phyloP scores from a whole-genome alignment of 306 rosid genomes.

The Sicyos edulis region DNA sequence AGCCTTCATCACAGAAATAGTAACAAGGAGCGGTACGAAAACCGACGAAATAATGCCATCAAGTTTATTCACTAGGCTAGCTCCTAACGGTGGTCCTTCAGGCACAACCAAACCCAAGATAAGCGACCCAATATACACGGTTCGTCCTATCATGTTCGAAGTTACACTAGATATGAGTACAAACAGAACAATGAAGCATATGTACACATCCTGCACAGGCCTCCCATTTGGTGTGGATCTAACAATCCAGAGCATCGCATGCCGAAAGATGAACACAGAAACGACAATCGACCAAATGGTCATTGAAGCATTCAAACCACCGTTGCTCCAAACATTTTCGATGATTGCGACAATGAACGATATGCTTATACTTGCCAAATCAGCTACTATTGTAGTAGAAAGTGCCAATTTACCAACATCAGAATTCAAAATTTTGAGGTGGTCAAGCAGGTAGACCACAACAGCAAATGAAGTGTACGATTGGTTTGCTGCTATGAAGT shows the following conservation, averaged over 20 bases:
- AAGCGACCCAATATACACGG: slow-evolving; percentile 41
- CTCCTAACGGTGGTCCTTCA: slow-evolving; percentile 65
- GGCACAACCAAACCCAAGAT: slow-evolving; percentile 59
- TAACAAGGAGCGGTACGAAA: slow-evolving; percentile 51
- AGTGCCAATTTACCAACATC: slow-evolving; percentile 55
- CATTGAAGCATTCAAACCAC: not conserved
- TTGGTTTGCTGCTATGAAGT: slow-evolving; percentile 13
- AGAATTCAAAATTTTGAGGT: slow-evolving; percentile 52
- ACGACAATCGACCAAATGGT: not conserved
- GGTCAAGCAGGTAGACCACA: slow-evolving; percentile 35
- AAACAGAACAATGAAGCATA: slow-evolving; percentile 28
- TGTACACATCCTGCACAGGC: slow-evolving; percentile 39
- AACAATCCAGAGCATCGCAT: slow-evolving; percentile 51
- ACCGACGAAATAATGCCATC: slow-evolving; percentile 40
- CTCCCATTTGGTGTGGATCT: slow-evolving; percentile 56
- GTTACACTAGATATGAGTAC: slow-evolving; percentile 27
- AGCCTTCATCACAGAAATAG: slow-evolving; percentile 40
- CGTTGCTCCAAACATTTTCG: not conserved
- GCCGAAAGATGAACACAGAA: slow-evolving; percentile 34
- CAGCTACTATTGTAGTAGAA: slow-evolving; percentile 47
- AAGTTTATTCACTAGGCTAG: slow-evolving; percentile 44
- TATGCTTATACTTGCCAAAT: slow-evolving; percentile 25
- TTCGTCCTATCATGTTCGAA: slow-evolving; percentile 14
- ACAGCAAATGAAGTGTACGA: slow-evolving; percentile 42
- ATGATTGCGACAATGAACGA: not conserved